Evolutionary conservation across 2,329 filamentous ascomycete genomes (phyloP).

Genomic region (Leptographium procerum): DNA sequence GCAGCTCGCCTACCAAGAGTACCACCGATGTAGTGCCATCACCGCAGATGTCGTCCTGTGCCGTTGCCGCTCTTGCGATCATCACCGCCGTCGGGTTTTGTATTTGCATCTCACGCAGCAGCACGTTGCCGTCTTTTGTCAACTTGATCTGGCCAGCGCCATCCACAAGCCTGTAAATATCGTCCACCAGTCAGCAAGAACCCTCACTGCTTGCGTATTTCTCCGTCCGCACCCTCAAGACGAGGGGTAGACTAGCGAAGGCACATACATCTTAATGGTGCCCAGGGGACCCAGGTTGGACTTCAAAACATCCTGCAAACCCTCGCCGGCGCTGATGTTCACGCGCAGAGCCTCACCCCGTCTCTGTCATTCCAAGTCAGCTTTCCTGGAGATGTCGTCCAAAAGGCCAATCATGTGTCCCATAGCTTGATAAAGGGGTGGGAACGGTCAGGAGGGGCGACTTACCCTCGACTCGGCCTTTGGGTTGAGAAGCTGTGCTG

Average conservation of each 20-base stretch:
- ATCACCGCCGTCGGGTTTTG: conserved; percentile 94
- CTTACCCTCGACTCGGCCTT: conserved; percentile 95
- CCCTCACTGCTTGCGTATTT: no score
- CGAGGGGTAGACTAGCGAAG: background rate
- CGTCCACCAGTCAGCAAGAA: background rate
- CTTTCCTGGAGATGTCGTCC: background rate
- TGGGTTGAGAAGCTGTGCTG: conserved; percentile 93
- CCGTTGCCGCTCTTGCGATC: conserved; percentile 76
- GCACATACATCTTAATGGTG: conserved; percentile 80
- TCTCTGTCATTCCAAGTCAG: conserved; percentile 46
- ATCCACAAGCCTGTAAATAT: conserved; percentile 47
- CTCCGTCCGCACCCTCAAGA: background rate
- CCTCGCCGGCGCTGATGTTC: conserved; percentile 95
- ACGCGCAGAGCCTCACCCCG: conserved; percentile 92
- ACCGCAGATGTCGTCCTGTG: conserved; percentile 96
- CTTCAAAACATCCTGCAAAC: conserved; percentile 85
- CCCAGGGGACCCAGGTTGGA: conserved; percentile 90
- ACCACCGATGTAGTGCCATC: conserved; percentile 97
- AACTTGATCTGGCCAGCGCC: conserved; percentile 80
- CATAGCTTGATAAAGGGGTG: background rate
- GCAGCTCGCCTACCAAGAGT: conserved; percentile 83
- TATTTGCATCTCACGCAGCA: conserved; percentile 75
- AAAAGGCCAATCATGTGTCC: background rate
- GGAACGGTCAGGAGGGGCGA: conserved; percentile 15
- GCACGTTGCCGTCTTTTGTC: conserved; percentile 95